Percentiles rank a stretch among this genome's conserved stretches.
Conservation (phyloP, 495 filamentous ascomycete genomes). For the Penicillium robsamsonii region DNA sequence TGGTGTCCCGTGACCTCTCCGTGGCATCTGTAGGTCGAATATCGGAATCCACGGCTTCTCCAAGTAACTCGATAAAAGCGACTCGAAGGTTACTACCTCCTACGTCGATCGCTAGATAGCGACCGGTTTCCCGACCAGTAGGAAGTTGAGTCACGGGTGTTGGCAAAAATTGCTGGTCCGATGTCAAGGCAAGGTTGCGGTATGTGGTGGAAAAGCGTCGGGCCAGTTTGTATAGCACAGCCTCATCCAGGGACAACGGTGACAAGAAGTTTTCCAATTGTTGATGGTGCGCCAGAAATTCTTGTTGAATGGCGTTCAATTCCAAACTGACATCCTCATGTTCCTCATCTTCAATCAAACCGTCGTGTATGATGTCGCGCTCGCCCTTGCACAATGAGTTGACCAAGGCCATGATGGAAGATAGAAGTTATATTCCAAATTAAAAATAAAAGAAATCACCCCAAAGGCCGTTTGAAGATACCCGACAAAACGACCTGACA, state of each 20-base stretch:
- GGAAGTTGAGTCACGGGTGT: constrained; percentile 76
- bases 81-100: constrained; percentile 80
- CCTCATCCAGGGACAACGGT: constrained; percentile 41
- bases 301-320: constrained; percentile 32
- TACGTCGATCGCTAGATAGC: constrained; percentile 75
- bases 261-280: constrained; percentile 41
- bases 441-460: not conserved
- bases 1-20: constrained; percentile 40
- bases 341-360: constrained; percentile 41
- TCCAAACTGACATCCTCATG: constrained; percentile 36
- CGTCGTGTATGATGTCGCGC: constrained; percentile 36
- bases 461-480: not conserved
- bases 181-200: constrained; percentile 60
- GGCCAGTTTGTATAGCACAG: constrained; percentile 57
- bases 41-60: constrained; percentile 42
- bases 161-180: constrained; percentile 69
- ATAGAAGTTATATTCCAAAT: not conserved
- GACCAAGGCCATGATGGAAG: constrained; percentile 30
- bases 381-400: constrained; percentile 35
- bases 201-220: constrained; percentile 61
- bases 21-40: constrained; percentile 33
- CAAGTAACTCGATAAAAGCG: constrained; percentile 69
- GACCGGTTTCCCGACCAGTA: constrained; percentile 60
- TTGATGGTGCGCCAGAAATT: constrained; percentile 33
- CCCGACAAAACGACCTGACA: constrained; percentile 13